Evolutionary conservation across 345 rosid species (phyloP), one percentile per base, ranked within the genome.

Genomic region (Eucalyptus erythrocorys): DNA sequence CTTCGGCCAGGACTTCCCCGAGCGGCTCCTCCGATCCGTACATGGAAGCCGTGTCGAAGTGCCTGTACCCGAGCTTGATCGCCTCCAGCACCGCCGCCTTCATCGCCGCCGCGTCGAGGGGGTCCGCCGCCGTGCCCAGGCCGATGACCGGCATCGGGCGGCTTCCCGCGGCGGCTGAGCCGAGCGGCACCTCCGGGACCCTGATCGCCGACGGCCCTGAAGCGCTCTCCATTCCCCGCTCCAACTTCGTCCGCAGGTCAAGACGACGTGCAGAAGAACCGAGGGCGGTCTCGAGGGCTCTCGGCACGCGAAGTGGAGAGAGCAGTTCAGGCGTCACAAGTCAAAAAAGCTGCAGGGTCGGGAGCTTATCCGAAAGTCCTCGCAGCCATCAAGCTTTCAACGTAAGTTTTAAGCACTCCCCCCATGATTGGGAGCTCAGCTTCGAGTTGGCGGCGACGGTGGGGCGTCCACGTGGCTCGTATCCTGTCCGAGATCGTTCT

Each of bases 1-100:
- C 95, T 86, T 95, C 93, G 5, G 88, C 86, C 45, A 90, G 88
- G 68, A 94, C 95, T 89, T 92, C 91, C 24, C 95, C 94, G 13
- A 94, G 90, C 4, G 91, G 88, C 91, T 92, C 81, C 91, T 94
- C 94, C 9, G 93, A 87, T 24, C 66, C 89, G 66, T 94, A 94
- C 26, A 89, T 3, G 7, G 91, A 21, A 32, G 94, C 95, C 7
- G 94, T 92, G 87, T 94, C 94, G 42, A 94, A 93, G 87, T 93
- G 95, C 50, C 93, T 82, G 87, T 93, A 94, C 10, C 94, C 94
- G 30, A 93, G 87, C 90, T 90, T 86, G 76, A 93, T 92, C 5
- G 95, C 93, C 85, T 92, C 89, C 51, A 93, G 90, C 89, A 92
- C 88, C 5, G 91, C 94, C 32, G 81, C 51, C 64, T 88, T 90